Evolutionary conservation across 805 yeast genomes (phyloP).

Genomic region (Tetrapisispora taiwanensis): DNA sequence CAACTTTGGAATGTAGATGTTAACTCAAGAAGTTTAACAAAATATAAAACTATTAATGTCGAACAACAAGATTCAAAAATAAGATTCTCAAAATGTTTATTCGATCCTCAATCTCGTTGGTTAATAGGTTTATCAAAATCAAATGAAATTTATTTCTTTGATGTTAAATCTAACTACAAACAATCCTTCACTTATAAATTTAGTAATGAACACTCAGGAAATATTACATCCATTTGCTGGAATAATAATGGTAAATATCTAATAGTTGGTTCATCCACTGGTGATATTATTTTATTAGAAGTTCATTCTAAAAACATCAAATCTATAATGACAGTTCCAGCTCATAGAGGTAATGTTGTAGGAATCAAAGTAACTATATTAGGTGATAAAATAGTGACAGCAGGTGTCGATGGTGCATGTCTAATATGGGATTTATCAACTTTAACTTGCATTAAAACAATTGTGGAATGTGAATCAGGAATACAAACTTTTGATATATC

Average conservation of each 20-base stretch:
- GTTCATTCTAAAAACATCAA: conserved; percentile 5
- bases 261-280: conserved; percentile 40
- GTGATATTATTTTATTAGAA: conserved; percentile 29
- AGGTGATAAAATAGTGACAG: conserved; percentile 42
- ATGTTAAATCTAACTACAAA: conserved; percentile 27
- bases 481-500: conserved; percentile 18
- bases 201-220: conserved; percentile 12
- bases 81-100: conserved; percentile 22
- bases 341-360: conserved; percentile 44
- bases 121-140: conserved; percentile 36
- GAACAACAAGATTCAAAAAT: conserved; percentile 4
- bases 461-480: conserved; percentile 13
- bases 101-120: conserved; percentile 38
- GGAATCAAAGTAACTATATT: conserved; percentile 41
- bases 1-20: conserved; percentile 18
- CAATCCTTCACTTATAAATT: conserved; percentile 9
- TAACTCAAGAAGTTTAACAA: conserved; percentile 7
- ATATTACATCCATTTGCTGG: conserved; percentile 26
- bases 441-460: conserved; percentile 10
- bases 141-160: conserved; percentile 31
- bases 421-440: conserved; percentile 17
- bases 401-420: conserved; percentile 31
- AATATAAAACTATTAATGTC: conserved; percentile 10
- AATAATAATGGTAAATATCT: conserved; percentile 30
- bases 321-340: conserved; percentile 20